Evolutionary conservation across 2,329 filamentous ascomycete species (phyloP).

Genomic region (Gnomoniopsis sp.): DNA sequence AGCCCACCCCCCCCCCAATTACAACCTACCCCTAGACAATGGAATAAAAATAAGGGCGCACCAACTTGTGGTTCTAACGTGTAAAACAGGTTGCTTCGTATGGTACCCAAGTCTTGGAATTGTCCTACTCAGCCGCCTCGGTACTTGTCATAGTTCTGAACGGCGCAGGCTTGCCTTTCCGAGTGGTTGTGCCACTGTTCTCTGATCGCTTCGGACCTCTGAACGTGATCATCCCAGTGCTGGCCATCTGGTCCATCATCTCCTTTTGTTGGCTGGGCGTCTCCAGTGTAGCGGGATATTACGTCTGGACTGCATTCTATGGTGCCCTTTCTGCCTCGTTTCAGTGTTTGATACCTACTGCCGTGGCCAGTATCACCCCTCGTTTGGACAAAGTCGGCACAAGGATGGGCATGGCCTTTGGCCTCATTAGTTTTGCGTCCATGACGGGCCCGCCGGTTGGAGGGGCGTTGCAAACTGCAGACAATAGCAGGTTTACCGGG

Average conservation of each 20-base stretch:
- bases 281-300: constrained; percentile 24
- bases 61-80: background rate
- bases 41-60: background rate
- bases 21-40: too few species aligned
- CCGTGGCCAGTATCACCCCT: constrained; percentile 30
- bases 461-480: constrained; percentile 28
- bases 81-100: constrained; percentile 26
- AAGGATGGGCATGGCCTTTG: constrained; percentile 32
- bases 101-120: constrained; percentile 28
- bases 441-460: constrained; percentile 33
- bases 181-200: constrained; percentile 29
- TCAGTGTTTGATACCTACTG: constrained; percentile 31
- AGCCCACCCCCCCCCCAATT: constrained; percentile 1
- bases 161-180: constrained; percentile 31
- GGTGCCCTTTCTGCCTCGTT: constrained; percentile 29
- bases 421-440: constrained; percentile 26
- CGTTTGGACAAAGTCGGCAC: constrained; percentile 31
- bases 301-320: constrained; percentile 30
- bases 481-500: constrained; percentile 22
- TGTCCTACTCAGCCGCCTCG: constrained; percentile 32
- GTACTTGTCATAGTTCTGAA: constrained; percentile 35
- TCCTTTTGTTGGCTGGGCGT: constrained; percentile 33
- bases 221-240: constrained; percentile 29
- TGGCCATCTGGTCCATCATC: constrained; percentile 26
- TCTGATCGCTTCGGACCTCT: constrained; percentile 31